Base-by-base conservation (phyloP, 2,329 filamentous ascomycete genomes). In the Ophiocordyceps camponoti-rufipedis region DNA sequence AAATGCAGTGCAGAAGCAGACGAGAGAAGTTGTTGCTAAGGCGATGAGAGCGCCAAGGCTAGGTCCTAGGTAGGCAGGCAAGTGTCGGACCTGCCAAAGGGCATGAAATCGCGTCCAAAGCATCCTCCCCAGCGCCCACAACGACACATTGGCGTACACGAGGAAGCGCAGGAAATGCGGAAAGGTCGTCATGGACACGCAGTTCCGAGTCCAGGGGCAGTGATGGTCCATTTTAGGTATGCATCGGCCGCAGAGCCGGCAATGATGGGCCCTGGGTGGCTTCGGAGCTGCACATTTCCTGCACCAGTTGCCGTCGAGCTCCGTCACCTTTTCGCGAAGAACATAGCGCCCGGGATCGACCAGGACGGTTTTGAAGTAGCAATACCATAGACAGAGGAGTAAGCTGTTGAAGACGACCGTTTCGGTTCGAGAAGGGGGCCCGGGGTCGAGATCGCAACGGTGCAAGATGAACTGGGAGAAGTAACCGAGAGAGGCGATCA, bases 171-270 rank as follows among this genome's bases (percentile, higher is more conserved):
- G 51, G 61, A 91, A 91, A 63, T 89, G 80, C 8, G 85, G 85
- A 54, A 87, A 84, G 1, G 82, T 88, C 48, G 78, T 80, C 60
- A 87, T 74, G 12, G 82, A 87, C 45, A 91, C 82, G 65, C 85
- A 93, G 62, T 88, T 89, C 49, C 65, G 68, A 4, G 83, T 89
- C 85, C 85, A 91, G 3, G 85, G 83, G 57, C 85, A 91, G 64
- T 93, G 84, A 63, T 87, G 82, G 63, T 88, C 83, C 83, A 88
- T 88, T 62, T 78, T 82, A 35, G 82, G 80, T 43, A 87, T 74
- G 60, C 83, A 87, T 53, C 80, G 75, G 51, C 68, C 68, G 64
- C 85, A 93, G 52, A 75, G 74, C 50, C 78, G 80, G 64, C 85
- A 93, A 67, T 93, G 85, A 67, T 91, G 85, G 1, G 84, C 76